These are phyloP conservation scores for Russula sp. DNA, from an alignment of 768 basidiomycete genomes.

Conservation along the genomic window DNA sequence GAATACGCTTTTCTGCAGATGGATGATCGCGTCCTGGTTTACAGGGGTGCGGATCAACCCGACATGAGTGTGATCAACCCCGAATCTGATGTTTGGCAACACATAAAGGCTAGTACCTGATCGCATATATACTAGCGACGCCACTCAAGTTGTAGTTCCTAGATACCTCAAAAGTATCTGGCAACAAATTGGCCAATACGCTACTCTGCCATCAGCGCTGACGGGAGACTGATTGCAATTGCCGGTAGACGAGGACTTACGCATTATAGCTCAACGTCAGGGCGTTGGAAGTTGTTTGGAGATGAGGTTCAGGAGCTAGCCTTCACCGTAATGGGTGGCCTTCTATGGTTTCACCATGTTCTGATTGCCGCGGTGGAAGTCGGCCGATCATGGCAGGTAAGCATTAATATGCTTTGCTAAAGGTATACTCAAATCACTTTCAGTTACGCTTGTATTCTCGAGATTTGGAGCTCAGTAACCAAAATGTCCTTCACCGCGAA, in stretches of 20 bases:
- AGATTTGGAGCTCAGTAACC: conserved; percentile 79
- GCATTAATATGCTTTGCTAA: conserved; percentile 29
- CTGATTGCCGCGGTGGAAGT: conserved; percentile 88
- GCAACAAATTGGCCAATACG: conserved; percentile 91
- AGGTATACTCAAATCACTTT: conserved; percentile 20
- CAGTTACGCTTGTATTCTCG: conserved; percentile 94
- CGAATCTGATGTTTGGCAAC: conserved; percentile 97
- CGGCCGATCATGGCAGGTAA: conserved; percentile 71
- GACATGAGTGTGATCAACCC: conserved; percentile 98
- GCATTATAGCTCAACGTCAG: conserved; percentile 92
- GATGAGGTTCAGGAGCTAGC: conserved; percentile 81
- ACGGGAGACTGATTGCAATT: conserved; percentile 88
- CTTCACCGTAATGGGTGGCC: conserved; percentile 83
- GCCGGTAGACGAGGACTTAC: conserved; percentile 88
- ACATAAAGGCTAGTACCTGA: conserved; percentile 62
- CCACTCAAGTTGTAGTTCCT: conserved; percentile 22
- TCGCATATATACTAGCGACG: neutral
- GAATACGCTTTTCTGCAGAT: conserved; percentile 93
- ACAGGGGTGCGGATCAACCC: conserved; percentile 94
- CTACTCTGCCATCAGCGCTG: conserved; percentile 85
- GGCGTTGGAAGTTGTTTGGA: conserved; percentile 90
- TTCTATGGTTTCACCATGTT: conserved; percentile 96
- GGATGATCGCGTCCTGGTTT: conserved; percentile 91
- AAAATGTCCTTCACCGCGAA: conserved; percentile 82
- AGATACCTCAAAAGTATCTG: conserved; percentile 90